Evolutionary conservation across 1,139 yeast genomes (phyloP), one percentile per base, ranked within the genome.

Genomic region (Yamadazyma trypodendri): DNA sequence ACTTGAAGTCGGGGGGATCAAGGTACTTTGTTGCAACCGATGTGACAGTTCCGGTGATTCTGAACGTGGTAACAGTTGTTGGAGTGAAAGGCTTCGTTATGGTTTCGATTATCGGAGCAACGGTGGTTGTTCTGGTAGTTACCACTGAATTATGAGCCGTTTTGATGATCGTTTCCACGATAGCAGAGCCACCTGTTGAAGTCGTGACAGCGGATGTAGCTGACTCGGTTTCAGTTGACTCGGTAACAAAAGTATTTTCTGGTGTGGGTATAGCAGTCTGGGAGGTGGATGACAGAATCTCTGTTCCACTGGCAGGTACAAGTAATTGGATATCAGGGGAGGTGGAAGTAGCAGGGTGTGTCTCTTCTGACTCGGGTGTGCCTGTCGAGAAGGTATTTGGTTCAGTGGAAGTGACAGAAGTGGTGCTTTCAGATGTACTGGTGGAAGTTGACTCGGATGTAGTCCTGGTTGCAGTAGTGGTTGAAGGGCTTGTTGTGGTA

Each of bases 21-120:
- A 35, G 28, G 25, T 45, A 45, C 35, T 43, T 35, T 8, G 49
- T 52, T 15, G 50, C 49, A 14, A 40, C 30, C 4, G 35, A 29
- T 6, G 52, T 46, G 11, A 45, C 41, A 11, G 52, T 45, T 5
- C 48, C 48, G 12, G 44, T 41, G 27, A 35, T 29, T 32, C 46
- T 41, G 2, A n/a, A 10, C 11, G 51, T 45, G 5, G 46, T 43
- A 6, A 48, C 41, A n/a, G 48, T 42, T 16, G 51, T 39, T n/a
- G 52, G 49, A n/a, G 36, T 36, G 28, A 35, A 33, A 13, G 34
- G 17, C n/a, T 45, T 34, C 21, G 50, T 43, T 17, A 42, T 22
- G 6, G 50, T 42, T 11, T 41, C 31, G 31, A 42, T 31, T 9
- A 31, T 35, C 8, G 48, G 42, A 21, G 37, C 23, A 13, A 36